Percentiles rank a stretch among this genome's conserved stretches.
Evolutionary conservation across 345 rosid species (phyloP).

Genomic region (Rhizophora mangle): DNA sequence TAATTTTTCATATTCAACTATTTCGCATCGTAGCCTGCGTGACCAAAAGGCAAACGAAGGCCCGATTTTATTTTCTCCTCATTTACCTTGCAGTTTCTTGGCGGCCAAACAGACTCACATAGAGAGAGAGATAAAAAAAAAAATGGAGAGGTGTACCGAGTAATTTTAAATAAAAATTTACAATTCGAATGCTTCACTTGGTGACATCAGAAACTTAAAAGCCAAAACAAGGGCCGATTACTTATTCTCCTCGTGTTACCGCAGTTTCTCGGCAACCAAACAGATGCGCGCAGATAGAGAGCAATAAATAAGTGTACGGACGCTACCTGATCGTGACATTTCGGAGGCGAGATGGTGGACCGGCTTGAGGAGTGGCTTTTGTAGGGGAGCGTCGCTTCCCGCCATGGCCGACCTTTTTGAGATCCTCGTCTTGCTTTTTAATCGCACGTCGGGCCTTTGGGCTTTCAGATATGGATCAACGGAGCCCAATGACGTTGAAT

Average conservation of each 20-base stretch:
- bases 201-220: too few relatives aligned
- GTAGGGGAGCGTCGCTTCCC: constrained; percentile 48
- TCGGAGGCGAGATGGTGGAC: constrained; percentile 66
- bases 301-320: not conserved
- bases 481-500: too few relatives aligned
- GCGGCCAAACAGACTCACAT: not conserved
- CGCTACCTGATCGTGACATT: constrained; percentile 62
- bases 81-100: not conserved
- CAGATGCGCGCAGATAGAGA: too few relatives aligned
- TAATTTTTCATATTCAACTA: not conserved
- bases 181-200: too few relatives aligned
- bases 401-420: constrained; percentile 38
- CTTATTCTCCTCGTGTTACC: too few relatives aligned
- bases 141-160: not conserved
- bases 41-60: not conserved
- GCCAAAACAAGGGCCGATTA: too few relatives aligned
- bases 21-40: too few relatives aligned
- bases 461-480: too few relatives aligned
- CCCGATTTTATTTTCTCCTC: not conserved
- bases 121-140: not conserved
- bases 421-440: not conserved
- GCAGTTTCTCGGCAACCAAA: too few relatives aligned
- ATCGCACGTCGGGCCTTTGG: too few relatives aligned
- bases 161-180: too few relatives aligned
- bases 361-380: constrained; percentile 46